Percentiles rank a stretch among this genome's conserved stretches.
Evolutionary conservation across 2,329 filamentous ascomycete genomes (phyloP).

Genomic region (Colletotrichum sp.): DNA sequence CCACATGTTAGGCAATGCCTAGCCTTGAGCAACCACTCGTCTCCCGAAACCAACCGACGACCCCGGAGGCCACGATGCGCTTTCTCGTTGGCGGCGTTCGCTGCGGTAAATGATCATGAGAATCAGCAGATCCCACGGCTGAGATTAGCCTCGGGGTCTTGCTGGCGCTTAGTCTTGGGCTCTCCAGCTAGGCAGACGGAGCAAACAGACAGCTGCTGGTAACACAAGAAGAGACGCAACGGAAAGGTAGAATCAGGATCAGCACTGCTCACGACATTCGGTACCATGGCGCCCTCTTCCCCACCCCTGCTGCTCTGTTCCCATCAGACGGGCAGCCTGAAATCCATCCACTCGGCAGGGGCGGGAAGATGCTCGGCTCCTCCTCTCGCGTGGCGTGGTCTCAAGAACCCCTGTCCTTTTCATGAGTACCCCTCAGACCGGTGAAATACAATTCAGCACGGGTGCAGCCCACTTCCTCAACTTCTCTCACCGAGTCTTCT

Average conservation of each 20-base stretch:
- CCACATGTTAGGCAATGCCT: neutral
- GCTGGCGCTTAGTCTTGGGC: neutral
- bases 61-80: neutral
- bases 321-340: slow-evolving; percentile 20
- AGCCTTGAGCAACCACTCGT: neutral
- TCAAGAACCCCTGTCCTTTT: slow-evolving; percentile 31
- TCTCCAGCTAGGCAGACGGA: neutral
- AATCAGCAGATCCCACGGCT: neutral
- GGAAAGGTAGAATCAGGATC: slow-evolving; percentile 14
- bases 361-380: slow-evolving; percentile 23
- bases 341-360: slow-evolving; percentile 23
- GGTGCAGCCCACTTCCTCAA: slow-evolving; percentile 34
- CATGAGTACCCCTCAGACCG: slow-evolving; percentile 46
- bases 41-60: slow-evolving; percentile 4
- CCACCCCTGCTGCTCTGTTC: slow-evolving; percentile 16
- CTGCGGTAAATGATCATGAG: neutral
- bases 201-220: slow-evolving; percentile 12
- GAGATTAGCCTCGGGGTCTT: neutral
- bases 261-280: slow-evolving; percentile 17
- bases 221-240: slow-evolving; percentile 3
- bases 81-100: neutral
- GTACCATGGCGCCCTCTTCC: slow-evolving; percentile 1
- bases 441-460: slow-evolving; percentile 47
- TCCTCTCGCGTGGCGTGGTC: slow-evolving; percentile 25
- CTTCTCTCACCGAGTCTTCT: slow-evolving; percentile 45